Conservation (phyloP, 495 filamentous ascomycete genomes). For the Xylaria curta region DNA sequence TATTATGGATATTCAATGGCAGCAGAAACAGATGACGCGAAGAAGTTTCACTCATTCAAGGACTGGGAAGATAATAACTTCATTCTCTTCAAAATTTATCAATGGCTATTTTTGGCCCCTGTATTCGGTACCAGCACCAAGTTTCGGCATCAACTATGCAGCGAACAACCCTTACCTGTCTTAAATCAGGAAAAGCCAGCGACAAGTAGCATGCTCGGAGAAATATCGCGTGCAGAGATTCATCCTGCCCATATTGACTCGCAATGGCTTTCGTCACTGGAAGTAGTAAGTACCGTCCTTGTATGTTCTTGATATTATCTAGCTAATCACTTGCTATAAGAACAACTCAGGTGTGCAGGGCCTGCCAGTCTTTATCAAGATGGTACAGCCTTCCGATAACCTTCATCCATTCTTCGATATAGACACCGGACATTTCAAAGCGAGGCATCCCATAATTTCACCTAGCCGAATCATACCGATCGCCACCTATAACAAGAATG, state of each 20-base stretch:
- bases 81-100: background rate
- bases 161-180: slow-evolving; percentile 2
- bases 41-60: background rate
- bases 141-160: background rate
- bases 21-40: background rate
- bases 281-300: background rate
- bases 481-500: background rate
- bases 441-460: background rate
- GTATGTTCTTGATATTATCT: background rate
- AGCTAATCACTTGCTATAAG: background rate
- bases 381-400: background rate
- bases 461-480: background rate
- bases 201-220: background rate
- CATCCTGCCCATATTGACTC: slow-evolving; percentile 3
- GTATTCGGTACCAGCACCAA: background rate
- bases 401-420: background rate
- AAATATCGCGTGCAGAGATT: background rate
- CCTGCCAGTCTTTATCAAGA: background rate
- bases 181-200: background rate
- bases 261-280: background rate
- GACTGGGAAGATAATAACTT: background rate
- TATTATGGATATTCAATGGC: background rate
- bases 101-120: background rate
- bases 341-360: background rate
- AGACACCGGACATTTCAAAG: slow-evolving; percentile 4